phyloP scores from a whole-genome alignment of 2,329 filamentous ascomycete genomes.

The Rhynchosporium secalis region DNA sequence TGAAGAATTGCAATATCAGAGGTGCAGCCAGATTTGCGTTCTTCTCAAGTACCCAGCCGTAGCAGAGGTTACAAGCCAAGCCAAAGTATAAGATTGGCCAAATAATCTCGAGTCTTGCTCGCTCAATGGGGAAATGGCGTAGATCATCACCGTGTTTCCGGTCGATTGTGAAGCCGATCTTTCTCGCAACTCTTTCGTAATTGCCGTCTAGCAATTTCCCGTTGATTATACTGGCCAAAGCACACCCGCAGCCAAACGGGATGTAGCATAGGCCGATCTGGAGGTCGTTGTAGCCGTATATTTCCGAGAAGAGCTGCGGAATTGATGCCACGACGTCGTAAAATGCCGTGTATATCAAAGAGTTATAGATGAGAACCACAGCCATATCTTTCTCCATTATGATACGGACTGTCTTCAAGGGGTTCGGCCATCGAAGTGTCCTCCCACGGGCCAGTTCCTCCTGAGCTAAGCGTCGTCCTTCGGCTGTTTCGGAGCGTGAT shows the following conservation, averaged over 20 bases:
- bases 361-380: slow-evolving; percentile 53
- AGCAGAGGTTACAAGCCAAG: slow-evolving; percentile 53
- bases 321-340: slow-evolving; percentile 54
- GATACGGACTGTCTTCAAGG: slow-evolving; percentile 54
- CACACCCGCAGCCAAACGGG: slow-evolving; percentile 52
- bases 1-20: slow-evolving; percentile 56
- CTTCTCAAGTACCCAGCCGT: slow-evolving; percentile 57
- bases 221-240: slow-evolving; percentile 52
- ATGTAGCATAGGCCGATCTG: slow-evolving; percentile 40
- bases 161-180: slow-evolving; percentile 60
- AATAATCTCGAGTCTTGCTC: slow-evolving; percentile 52
- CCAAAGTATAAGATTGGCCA: slow-evolving; percentile 56
- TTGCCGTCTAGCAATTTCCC: slow-evolving; percentile 64
- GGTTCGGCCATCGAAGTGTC: slow-evolving; percentile 56
- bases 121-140: slow-evolving; percentile 41
- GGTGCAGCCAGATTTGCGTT: slow-evolving; percentile 55
- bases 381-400: slow-evolving; percentile 59
- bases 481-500: slow-evolving; percentile 39
- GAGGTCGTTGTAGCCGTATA: slow-evolving; percentile 39
- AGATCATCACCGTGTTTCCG: slow-evolving; percentile 50
- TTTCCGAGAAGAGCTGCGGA: slow-evolving; percentile 46
- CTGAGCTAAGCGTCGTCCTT: slow-evolving; percentile 38
- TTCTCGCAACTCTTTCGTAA: slow-evolving; percentile 65
- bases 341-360: slow-evolving; percentile 57
- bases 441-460: slow-evolving; percentile 42